These are phyloP conservation scores for Populus alba DNA, from an alignment of 345 rosid genomes.

Conservation along the genomic window DNA sequence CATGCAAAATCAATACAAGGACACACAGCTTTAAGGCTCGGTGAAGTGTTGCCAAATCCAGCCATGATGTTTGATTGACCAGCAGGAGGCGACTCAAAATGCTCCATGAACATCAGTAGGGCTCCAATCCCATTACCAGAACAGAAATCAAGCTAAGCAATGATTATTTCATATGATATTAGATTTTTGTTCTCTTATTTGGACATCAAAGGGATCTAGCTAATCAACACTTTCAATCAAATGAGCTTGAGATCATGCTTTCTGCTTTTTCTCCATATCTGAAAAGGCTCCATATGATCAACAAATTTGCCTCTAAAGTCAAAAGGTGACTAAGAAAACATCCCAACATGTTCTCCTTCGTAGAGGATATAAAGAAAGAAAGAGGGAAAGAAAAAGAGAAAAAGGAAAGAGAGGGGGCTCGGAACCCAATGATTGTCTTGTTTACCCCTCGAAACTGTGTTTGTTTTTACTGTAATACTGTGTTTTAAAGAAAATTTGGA, in stretches of 20 bases:
- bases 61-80: neutral
- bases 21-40: neutral
- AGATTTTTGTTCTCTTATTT: neutral
- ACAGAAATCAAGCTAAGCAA: conserved; percentile 20
- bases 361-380: conserved; percentile 18
- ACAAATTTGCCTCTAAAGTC: conserved; percentile 44
- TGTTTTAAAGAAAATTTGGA: too few species aligned
- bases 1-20: neutral
- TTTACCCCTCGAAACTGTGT: neutral
- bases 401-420: conserved; percentile 26
- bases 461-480: too few species aligned
- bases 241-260: conserved; percentile 27
- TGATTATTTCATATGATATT: conserved; percentile 17
- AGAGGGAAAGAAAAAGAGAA: conserved; percentile 5
- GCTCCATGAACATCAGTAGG: neutral
- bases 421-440: conserved; percentile 27
- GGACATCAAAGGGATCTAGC: conserved; percentile 15
- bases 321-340: conserved; percentile 40
- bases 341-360: conserved; percentile 30
- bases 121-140: conserved; percentile 30
- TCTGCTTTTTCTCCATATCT: conserved; percentile 20
- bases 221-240: conserved; percentile 16
- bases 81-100: neutral
- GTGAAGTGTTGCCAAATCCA: neutral
- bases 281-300: conserved; percentile 39